Percentiles rank a stretch among this genome's conserved stretches.
These are phyloP conservation scores for Cyberlindnera japonica DNA, from an alignment of 805 yeast species.

Conservation along the genomic window DNA sequence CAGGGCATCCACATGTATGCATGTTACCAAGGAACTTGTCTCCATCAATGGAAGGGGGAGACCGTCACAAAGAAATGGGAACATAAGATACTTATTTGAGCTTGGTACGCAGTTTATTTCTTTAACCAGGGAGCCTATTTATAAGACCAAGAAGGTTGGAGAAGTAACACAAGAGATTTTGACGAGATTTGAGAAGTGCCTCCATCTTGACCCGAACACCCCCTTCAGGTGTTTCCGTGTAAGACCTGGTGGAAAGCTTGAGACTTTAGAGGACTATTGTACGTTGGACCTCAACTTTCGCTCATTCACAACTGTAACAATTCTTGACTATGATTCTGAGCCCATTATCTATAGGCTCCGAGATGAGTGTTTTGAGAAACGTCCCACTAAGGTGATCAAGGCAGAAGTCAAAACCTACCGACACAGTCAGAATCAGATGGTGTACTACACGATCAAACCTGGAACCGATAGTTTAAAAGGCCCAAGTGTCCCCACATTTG, in stretches of 20 bases:
- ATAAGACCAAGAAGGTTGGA: not conserved
- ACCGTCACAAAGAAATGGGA: slow-evolving; percentile 46
- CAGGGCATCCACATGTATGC: slow-evolving; percentile 82
- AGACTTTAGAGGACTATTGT: not conserved
- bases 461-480: not conserved
- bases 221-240: slow-evolving; percentile 3
- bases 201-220: slow-evolving; percentile 17
- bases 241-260: not conserved
- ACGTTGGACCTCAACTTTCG: not conserved
- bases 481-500: not conserved
- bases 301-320: not conserved
- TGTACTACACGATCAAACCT: not conserved
- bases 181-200: slow-evolving; percentile 10
- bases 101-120: slow-evolving; percentile 11
- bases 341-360: not conserved
- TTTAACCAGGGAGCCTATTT: slow-evolving; percentile 12
- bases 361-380: not conserved
- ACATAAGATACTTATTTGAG: slow-evolving; percentile 15
- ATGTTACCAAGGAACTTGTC: slow-evolving; percentile 71
- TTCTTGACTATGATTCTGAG: not conserved
- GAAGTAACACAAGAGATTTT: not conserved
- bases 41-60: slow-evolving; percentile 90
- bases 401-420: not conserved
- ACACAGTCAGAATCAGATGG: not conserved
- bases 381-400: not conserved